Percentiles rank a stretch among this genome's conserved stretches.
These are phyloP conservation scores for Phlebiopsis gigantea DNA, from an alignment of 768 basidiomycete species.

Conservation along the genomic window DNA sequence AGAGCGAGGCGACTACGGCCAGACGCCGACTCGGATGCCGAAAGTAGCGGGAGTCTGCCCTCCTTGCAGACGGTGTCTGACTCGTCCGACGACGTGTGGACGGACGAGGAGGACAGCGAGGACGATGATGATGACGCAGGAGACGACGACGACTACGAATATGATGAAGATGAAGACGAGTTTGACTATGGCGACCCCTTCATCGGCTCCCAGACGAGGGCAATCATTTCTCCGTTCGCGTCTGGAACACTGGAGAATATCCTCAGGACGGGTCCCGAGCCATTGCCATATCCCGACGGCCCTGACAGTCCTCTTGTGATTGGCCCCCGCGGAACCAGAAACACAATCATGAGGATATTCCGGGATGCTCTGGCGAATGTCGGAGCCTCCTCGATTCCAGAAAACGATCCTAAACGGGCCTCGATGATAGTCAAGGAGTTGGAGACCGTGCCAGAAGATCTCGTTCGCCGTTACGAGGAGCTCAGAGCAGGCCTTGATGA, in stretches of 20 bases:
- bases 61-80: constrained; percentile 21
- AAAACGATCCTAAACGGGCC: constrained; percentile 59
- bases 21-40: constrained; percentile 1
- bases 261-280: too few species aligned
- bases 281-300: too few species aligned
- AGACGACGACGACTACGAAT: background rate
- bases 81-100: constrained; percentile 14
- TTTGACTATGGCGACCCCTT: background rate
- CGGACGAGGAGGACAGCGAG: constrained; percentile 1
- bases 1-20: background rate
- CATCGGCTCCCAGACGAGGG: too few species aligned
- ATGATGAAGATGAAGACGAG: background rate
- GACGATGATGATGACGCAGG: background rate
- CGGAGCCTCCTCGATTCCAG: too few species aligned
- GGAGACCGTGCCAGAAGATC: constrained; percentile 58
- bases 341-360: too few species aligned
- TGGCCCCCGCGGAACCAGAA: too few species aligned
- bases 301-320: too few species aligned
- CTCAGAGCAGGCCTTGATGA: constrained; percentile 16
- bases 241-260: too few species aligned
- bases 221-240: too few species aligned
- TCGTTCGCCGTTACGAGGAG: constrained; percentile 36
- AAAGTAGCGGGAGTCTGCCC: constrained; percentile 18
- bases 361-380: too few species aligned
- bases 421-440: constrained; percentile 56